Evolutionary conservation across 352 stramenopile genomes (phyloP), one percentile per base, ranked within the genome.

Genomic region (Globisporangium nagaii): DNA sequence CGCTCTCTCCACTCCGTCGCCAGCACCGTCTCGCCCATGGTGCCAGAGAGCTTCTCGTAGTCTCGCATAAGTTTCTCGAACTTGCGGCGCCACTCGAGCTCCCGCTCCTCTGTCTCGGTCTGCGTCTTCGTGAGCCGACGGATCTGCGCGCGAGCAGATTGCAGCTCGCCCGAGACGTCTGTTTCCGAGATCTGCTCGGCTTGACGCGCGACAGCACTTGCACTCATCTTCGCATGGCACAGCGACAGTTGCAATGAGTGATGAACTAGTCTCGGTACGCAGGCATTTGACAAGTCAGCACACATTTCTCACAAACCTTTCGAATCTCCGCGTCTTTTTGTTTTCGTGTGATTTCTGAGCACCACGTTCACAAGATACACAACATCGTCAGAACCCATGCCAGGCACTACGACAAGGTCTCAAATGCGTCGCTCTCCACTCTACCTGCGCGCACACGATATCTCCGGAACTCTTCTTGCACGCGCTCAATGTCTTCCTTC

Each of bases 261-360:
- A n/a, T n/a, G n/a, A n/a, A n/a, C n/a, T n/a, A n/a, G n/a, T n/a
- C n/a, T n/a, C n/a, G n/a, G n/a, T n/a, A n/a, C n/a, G n/a, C n/a
- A n/a, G n/a, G n/a, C n/a, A n/a, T n/a, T n/a, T n/a, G n/a, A n/a
- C n/a, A n/a, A n/a, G n/a, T n/a, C n/a, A 28, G 19, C 44, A 34
- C 22, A 17, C 24, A 20, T 35, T 5, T 7, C 22, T 15, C 43
- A 42, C 32, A 36, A 31, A 93, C 84, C 73, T 95, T 95, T 52
- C 75, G 71, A 39, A 93, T 85, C 58, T 95, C 82, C 0, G 84
- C 82, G 28, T 95, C 84, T 63, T 95, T 93, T 56, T 95, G 84
- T 57, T 95, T 95, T n/a, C 84, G 60, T 19, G 83, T 88, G 60
- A 95, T 95, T 58, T 95, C 84, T 87, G n/a, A 47, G 13, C 43